Conservation (phyloP, 352 stramenopile species). For the Phytopythium boreale region DNA sequence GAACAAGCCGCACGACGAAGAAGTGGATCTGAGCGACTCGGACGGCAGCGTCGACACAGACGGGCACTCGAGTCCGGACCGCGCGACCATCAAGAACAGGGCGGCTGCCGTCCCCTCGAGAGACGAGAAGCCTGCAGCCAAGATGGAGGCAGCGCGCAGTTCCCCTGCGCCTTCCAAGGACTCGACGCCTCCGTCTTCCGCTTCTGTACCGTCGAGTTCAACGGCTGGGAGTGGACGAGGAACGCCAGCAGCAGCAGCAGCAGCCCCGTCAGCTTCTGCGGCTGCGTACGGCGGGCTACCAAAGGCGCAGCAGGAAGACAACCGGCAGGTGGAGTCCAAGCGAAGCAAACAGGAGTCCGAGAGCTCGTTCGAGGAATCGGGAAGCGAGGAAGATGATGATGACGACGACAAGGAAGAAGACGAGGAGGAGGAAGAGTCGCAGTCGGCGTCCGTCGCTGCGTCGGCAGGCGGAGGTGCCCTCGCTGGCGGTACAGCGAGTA, state of each 20-base stretch:
- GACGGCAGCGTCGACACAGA: constrained; percentile 83
- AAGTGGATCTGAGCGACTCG: constrained; percentile 86
- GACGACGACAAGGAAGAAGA: constrained; percentile 64
- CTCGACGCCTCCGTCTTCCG: neutral
- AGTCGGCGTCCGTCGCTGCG: neutral
- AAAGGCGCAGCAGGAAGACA: constrained; percentile 19
- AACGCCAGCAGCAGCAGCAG: neutral
- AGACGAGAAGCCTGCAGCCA: constrained; percentile 12
- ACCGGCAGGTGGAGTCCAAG: constrained; percentile 47
- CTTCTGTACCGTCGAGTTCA: neutral
- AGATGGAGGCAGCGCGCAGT: neutral
- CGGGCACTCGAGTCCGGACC: constrained; percentile 59
- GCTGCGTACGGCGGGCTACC: constrained; percentile 17
- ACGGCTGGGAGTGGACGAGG: neutral
- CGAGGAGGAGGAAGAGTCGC: constrained; percentile 28
- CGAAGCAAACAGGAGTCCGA: constrained; percentile 48
- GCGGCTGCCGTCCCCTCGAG: neutral
- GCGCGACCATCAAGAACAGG: constrained; percentile 29
- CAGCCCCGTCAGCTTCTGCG: constrained; percentile 11
- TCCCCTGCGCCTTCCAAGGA: neutral
- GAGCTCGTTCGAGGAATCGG: constrained; percentile 68
- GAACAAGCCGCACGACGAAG: constrained; percentile 85
- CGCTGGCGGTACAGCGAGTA: constrained; percentile 8
- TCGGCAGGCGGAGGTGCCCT: constrained; percentile 2
- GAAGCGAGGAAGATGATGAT: constrained; percentile 62